Base-by-base conservation (phyloP, 352 stramenopile genomes). In the Pythium brachiatum region DNA sequence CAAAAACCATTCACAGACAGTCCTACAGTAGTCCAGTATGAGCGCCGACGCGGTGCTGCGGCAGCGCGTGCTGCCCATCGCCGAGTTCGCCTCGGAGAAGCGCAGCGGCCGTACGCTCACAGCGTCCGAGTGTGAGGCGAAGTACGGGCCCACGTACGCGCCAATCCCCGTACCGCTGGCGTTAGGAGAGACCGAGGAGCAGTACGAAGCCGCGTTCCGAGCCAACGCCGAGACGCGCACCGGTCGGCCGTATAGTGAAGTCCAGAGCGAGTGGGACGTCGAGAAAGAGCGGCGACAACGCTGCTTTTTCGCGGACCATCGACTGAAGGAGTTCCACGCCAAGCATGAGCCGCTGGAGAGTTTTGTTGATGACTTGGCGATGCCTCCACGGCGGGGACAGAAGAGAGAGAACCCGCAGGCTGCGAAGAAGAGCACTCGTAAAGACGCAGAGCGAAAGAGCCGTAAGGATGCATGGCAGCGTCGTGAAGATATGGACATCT, bases 161-260 rank as follows among this genome's bases (percentile, higher is more conserved):
- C 54, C 54, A 11, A 53, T 60, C 23, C 39, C 54, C 12, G 54
- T 60, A 27, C 54, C 54, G 7, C 54, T 60, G 13, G 43, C 13
- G 26, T 41, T 18, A 3, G 43, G 43, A 1, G 39, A 60, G n/a
- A 60, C 39, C 13, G 39, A 53, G 27, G 39, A 31, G 12, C 39
- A 34, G n/a, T 60, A 53, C 27, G 54, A 60, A n/a, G 8, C n/a
- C 25, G 26, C 36, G 15, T 51, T 26, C 23, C 20, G 20, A 15
- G 20, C 43, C 9, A 31, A 9, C 20, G 3, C 3, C 11, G 36
- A 2, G 12, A 12, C 36, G 15, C 12, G 15, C 2, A n/a, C n/a
- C n/a, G n/a, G n/a, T n/a, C n/a, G n/a, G n/a, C n/a, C n/a, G 2
- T 44, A 21, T 16, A 2, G 3, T 2, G 36, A 44, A 16, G 15